Base-by-base conservation (phyloP, 169 alveolate genomes). In the Cryptosporidium felis region DNA sequence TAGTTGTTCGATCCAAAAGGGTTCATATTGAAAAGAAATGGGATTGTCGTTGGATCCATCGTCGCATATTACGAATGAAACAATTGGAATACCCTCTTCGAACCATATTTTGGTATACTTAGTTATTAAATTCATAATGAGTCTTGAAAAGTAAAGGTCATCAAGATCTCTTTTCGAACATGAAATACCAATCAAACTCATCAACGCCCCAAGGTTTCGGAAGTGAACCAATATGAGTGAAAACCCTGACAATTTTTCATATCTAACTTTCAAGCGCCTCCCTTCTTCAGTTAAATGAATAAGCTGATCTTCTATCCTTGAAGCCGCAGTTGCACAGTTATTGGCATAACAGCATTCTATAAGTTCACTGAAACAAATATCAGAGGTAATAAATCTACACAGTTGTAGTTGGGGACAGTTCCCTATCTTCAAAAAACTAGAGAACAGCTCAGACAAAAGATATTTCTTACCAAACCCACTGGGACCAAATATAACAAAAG, bases 391-490 rank as follows among this genome's bases (percentile, higher is more conserved):
- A 5, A 26, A 10, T 10, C n/a, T 2, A 21, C 1, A 5, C 0
- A 10, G 36, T 6, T 42, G n/a, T n/a, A 30, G n/a, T 14, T 28
- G 5, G n/a, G 47, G 14, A 16, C 5, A 8, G 18, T 46, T 23
- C n/a, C 61, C 30, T 10, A 16, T 62, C 16, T 44, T 46, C 16
- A 44, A 65, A 23, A 44, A 65, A 41, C 81, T 49, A 1, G 47
- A 28, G 18, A 45, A 47, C 46, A 65, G 32, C 49, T 65, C 63
- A 21, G 32, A 36, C 6, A 53, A 5, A 36, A 74, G 56, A 16
- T 74, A 56, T 34, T 16, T 42, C 28, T 74, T 74, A 4, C 74
- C 66, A 5, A 67, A 53, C 28, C 45, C 51, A 12, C 28, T 38
- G 9, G 23, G 21, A 16, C 74, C 85, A 2, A 14, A 26, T 53